Evolutionary conservation across 306 rosid species (phyloP).

Genomic region (Cicer yamashitae): DNA sequence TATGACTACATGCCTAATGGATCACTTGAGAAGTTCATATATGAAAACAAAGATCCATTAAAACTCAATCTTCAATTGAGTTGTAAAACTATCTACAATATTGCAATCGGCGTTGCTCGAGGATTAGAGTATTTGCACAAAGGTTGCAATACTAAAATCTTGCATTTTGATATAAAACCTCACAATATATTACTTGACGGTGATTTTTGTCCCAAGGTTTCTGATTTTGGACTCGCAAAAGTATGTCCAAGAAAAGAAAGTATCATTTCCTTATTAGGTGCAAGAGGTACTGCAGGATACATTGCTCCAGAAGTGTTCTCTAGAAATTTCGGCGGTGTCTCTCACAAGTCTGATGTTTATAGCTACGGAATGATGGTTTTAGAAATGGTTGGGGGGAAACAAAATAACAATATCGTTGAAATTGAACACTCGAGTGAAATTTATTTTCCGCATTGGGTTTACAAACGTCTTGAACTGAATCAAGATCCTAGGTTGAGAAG

Average conservation of each 20-base stretch:
- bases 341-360: slow-evolving; percentile 52
- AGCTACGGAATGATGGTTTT: slow-evolving; percentile 49
- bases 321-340: slow-evolving; percentile 46
- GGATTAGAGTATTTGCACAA: slow-evolving; percentile 55
- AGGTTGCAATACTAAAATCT: slow-evolving; percentile 53
- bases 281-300: slow-evolving; percentile 53
- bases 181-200: slow-evolving; percentile 51
- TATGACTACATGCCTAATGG: slow-evolving; percentile 60
- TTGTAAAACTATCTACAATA: slow-evolving; percentile 43
- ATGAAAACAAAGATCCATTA: slow-evolving; percentile 1
- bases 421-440: slow-evolving; percentile 40
- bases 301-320: slow-evolving; percentile 51
- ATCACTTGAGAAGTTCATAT: slow-evolving; percentile 56
- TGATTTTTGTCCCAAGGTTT: slow-evolving; percentile 49
- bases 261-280: slow-evolving; percentile 36
- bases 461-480: slow-evolving; percentile 47
- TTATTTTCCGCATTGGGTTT: slow-evolving; percentile 49
- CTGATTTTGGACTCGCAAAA: slow-evolving; percentile 61
- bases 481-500: slow-evolving; percentile 34
- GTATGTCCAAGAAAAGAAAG: slow-evolving; percentile 47
- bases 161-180: slow-evolving; percentile 60
- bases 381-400: slow-evolving; percentile 39
- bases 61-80: slow-evolving; percentile 10
- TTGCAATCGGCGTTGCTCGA: slow-evolving; percentile 54
- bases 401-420: slow-evolving; percentile 22